Percentiles rank a stretch among this genome's conserved stretches.
These are phyloP conservation scores for Mucor mucedo DNA, from an alignment of 371 early-diverging fungal genomes.

Conservation along the genomic window DNA sequence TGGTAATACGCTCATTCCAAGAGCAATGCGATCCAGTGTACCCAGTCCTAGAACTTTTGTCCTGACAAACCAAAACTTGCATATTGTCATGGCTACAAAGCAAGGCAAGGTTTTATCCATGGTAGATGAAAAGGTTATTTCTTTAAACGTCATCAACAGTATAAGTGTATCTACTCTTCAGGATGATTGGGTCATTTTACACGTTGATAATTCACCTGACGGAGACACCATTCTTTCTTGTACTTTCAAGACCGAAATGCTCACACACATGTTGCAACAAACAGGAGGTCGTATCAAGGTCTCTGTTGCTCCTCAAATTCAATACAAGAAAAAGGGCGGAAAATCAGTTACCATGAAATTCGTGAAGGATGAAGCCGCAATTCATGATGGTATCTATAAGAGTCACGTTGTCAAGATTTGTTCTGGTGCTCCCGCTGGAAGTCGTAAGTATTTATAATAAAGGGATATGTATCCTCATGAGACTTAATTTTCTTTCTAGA, in stretches of 20 bases:
- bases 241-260: conserved; percentile 84
- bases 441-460: conserved; percentile 37
- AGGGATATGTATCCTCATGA: not conserved
- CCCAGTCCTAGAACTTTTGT: conserved; percentile 79
- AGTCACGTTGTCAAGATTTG: conserved; percentile 76
- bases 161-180: conserved; percentile 67
- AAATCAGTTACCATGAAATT: conserved; percentile 80
- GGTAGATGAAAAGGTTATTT: conserved; percentile 53
- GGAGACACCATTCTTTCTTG: conserved; percentile 48
- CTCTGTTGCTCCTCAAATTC: conserved; percentile 60
- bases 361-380: conserved; percentile 71
- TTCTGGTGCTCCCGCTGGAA: conserved; percentile 72
- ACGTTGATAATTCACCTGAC: conserved; percentile 63
- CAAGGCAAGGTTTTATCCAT: conserved; percentile 60
- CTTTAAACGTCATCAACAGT: conserved; percentile 54
- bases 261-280: conserved; percentile 61
- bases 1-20: conserved; percentile 73
- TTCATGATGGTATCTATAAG: conserved; percentile 69
- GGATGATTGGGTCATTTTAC: conserved; percentile 87
- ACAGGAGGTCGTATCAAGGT: conserved; percentile 56
- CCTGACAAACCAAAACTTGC: conserved; percentile 63
- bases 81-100: conserved; percentile 57
- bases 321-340: conserved; percentile 78
- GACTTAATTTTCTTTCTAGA: conserved; percentile 20
- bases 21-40: conserved; percentile 79